A percentile compares a stretch with the other conserved stretches of the same genome.
These are phyloP conservation scores for Eudorina sp. DNA, from an alignment of 139 green algal species.

Conservation along the genomic window DNA sequence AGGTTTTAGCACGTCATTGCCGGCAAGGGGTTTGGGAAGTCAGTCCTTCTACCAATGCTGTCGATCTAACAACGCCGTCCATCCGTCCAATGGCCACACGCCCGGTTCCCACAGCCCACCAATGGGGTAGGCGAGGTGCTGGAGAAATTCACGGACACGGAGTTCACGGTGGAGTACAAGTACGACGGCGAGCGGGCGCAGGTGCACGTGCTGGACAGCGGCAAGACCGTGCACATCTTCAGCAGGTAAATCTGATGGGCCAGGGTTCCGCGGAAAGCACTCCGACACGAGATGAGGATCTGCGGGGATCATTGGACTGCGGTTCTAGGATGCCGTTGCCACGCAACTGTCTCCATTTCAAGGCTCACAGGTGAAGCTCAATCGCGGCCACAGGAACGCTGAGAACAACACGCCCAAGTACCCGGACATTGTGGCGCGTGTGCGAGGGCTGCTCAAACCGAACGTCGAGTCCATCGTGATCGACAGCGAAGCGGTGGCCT, in stretches of 20 bases:
- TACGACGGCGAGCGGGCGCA: conserved; percentile 97
- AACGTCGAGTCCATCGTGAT: conserved; percentile 82
- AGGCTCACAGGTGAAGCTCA: no score
- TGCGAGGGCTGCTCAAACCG: conserved; percentile 71
- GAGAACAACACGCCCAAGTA: conserved; percentile 97
- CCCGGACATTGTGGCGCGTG: conserved; percentile 86
- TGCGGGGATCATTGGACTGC: no score
- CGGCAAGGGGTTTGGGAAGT: no score
- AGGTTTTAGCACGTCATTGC: no score
- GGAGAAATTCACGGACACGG: conserved; percentile 88
- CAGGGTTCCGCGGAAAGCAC: background rate
- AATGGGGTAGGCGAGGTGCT: conserved; percentile 91
- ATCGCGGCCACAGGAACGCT: conserved; percentile 83
- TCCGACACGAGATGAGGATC: conserved; percentile 56
- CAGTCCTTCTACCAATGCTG: no score
- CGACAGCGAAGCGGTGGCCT: conserved; percentile 95
- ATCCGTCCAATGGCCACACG: no score
- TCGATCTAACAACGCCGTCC: no score
- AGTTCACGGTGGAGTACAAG: conserved; percentile 99
- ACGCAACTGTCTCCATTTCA: no score
- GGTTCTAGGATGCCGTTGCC: no score
- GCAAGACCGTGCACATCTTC: conserved; percentile 80
- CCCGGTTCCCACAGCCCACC: no score
- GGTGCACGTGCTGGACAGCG: conserved; percentile 84
- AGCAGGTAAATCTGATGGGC: conserved; percentile 65